These are phyloP conservation scores for Annona squamosa DNA, from an alignment of 164 flowering plant species.

Conservation along the genomic window DNA sequence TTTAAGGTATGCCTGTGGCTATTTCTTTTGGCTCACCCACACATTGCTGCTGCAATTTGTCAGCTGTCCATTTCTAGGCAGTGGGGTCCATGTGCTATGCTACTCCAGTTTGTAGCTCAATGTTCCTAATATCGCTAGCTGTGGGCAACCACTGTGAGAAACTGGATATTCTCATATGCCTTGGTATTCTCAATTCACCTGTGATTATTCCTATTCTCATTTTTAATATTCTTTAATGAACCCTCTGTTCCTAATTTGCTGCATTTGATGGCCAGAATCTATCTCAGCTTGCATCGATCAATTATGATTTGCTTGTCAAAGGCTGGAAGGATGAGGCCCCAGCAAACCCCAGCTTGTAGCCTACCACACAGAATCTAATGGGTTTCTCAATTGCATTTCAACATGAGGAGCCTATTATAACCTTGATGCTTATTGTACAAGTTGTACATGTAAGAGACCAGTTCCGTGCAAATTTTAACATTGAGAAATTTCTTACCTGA, in stretches of 20 bases:
- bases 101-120: neutral
- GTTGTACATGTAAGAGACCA: slow-evolving; percentile 60
- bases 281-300: slow-evolving; percentile 95
- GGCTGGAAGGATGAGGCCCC: slow-evolving; percentile 78
- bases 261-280: slow-evolving; percentile 55
- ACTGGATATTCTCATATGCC: neutral
- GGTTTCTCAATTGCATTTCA: slow-evolving; percentile 5
- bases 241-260: neutral
- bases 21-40: neutral
- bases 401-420: neutral
- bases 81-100: neutral
- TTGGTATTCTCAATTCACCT: neutral
- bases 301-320: slow-evolving; percentile 84
- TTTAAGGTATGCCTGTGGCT: slow-evolving; percentile 60
- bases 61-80: no score
- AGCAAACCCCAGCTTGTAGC: slow-evolving; percentile 31
- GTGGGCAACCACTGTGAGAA: neutral
- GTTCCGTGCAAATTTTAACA: neutral
- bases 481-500: neutral
- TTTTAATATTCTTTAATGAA: neutral
- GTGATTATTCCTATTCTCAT: neutral
- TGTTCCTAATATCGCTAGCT: neutral
- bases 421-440: slow-evolving; percentile 26
- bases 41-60: no score
- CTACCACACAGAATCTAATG: neutral